Evolutionary conservation across 805 yeast genomes (phyloP).

Genomic region (Metschnikowia dekortorum): DNA sequence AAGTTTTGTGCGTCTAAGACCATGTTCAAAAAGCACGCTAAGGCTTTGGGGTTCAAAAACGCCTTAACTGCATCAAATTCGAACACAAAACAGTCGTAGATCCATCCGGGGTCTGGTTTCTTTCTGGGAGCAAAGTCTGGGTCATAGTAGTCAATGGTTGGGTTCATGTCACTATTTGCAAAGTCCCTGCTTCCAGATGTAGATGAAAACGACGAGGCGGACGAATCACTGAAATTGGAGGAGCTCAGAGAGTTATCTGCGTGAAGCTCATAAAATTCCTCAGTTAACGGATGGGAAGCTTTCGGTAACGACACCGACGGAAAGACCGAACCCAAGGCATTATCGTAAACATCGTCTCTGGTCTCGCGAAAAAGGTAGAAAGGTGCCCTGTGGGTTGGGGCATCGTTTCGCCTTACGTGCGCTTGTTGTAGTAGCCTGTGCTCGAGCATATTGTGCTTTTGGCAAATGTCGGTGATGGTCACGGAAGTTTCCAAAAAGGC

Average conservation of each 20-base stretch:
- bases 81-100: conserved; percentile 51
- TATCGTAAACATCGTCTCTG: conserved; percentile 46
- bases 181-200: conserved; percentile 10
- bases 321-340: conserved; percentile 46
- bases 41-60: conserved; percentile 42
- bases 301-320: conserved; percentile 64
- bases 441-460: conserved; percentile 43
- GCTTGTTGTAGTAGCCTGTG: conserved; percentile 53
- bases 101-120: conserved; percentile 34
- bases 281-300: conserved; percentile 55
- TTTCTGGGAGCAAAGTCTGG: conserved; percentile 30
- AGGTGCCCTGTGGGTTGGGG: conserved; percentile 75
- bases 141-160: conserved; percentile 26
- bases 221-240: neutral
- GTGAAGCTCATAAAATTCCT: conserved; percentile 16
- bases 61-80: conserved; percentile 51
- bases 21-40: conserved; percentile 37
- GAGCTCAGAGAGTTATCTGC: neutral
- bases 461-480: conserved; percentile 54
- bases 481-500: conserved; percentile 56
- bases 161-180: conserved; percentile 14
- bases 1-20: conserved; percentile 29
- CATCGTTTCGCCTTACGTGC: conserved; percentile 70
- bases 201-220: conserved; percentile 14
- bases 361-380: conserved; percentile 56